Conservation (phyloP, 257 asterid genomes). For the Solanum etuberosum region DNA sequence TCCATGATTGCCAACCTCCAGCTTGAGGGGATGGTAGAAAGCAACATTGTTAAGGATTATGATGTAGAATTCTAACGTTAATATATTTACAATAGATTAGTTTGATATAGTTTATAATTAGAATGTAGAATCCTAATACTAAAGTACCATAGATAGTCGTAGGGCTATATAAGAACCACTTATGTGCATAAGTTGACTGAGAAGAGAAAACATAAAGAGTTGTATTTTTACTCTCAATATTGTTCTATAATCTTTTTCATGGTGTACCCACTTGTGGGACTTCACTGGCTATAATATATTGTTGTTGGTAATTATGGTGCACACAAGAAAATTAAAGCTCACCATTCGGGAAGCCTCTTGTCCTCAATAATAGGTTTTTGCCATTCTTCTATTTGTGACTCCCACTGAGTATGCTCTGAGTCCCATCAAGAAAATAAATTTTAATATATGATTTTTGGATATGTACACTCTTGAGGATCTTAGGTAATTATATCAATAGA, state of each 20-base stretch:
- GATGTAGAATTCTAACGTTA: background rate
- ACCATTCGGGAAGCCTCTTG: conserved; percentile 92
- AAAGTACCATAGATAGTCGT: background rate
- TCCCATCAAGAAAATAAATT: background rate
- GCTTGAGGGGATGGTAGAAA: background rate
- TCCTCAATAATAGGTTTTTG: conserved; percentile 88
- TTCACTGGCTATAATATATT: background rate
- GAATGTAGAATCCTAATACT: background rate
- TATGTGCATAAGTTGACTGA: background rate
- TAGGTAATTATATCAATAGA: background rate
- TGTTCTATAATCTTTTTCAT: background rate
- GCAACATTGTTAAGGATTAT: background rate
- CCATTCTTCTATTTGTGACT: conserved; percentile 87
- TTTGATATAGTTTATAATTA: background rate
- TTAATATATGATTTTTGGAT: background rate
- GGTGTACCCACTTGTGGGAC: background rate
- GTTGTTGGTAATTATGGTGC: background rate
- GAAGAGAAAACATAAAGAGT: background rate
- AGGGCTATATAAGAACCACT: background rate
- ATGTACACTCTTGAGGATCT: background rate
- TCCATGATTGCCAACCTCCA: background rate
- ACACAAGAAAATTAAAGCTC: conserved; percentile 11
- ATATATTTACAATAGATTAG: background rate
- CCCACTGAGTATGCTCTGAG: conserved; percentile 68
- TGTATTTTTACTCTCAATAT: background rate